Evolutionary conservation across 192 early-diverging fungal species (phyloP).

Genomic region (Cladochytrium replicatum): DNA sequence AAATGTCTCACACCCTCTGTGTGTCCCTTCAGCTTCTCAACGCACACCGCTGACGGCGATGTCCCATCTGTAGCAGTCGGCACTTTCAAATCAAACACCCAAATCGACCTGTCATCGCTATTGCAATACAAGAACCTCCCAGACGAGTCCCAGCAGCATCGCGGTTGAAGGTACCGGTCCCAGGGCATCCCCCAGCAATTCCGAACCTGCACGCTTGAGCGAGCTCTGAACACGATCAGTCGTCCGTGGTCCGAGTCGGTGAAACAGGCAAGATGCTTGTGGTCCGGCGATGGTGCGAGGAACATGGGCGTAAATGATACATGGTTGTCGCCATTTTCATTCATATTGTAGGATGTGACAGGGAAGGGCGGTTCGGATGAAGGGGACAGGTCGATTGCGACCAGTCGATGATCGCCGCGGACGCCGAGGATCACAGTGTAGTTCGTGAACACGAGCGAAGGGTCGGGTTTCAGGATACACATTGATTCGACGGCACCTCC

Average conservation of each 20-base stretch:
- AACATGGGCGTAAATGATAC: slow-evolving; percentile 72
- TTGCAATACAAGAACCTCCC: slow-evolving; percentile 57
- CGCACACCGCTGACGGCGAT: slow-evolving; percentile 25
- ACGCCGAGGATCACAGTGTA: slow-evolving; percentile 46
- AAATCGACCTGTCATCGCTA: slow-evolving; percentile 48
- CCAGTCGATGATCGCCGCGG: slow-evolving; percentile 63
- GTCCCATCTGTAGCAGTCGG: too few species aligned
- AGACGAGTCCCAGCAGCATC: slow-evolving; percentile 47
- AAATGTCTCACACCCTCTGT: too few species aligned
- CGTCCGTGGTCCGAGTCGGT: slow-evolving; percentile 61
- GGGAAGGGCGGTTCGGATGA: slow-evolving; percentile 7
- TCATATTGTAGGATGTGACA: slow-evolving; percentile 49
- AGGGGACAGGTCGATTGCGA: slow-evolving; percentile 47
- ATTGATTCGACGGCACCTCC: slow-evolving; percentile 55
- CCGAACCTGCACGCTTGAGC: slow-evolving; percentile 35
- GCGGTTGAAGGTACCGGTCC: slow-evolving; percentile 55
- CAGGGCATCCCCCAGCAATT: slow-evolving; percentile 54
- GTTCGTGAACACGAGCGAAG: neutral
- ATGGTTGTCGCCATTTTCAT: slow-evolving; percentile 70
- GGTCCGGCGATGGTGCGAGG: slow-evolving; percentile 42
- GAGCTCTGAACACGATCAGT: slow-evolving; percentile 47
- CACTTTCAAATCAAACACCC: too few species aligned
- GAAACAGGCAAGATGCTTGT: slow-evolving; percentile 46
- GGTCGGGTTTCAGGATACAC: slow-evolving; percentile 37
- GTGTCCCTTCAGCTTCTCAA: slow-evolving; percentile 47